A percentile compares a stretch with the other conserved stretches of the same genome.
These are phyloP conservation scores for Venturiaceae sp. DNA, from an alignment of 2,329 filamentous ascomycete genomes.

Conservation along the genomic window DNA sequence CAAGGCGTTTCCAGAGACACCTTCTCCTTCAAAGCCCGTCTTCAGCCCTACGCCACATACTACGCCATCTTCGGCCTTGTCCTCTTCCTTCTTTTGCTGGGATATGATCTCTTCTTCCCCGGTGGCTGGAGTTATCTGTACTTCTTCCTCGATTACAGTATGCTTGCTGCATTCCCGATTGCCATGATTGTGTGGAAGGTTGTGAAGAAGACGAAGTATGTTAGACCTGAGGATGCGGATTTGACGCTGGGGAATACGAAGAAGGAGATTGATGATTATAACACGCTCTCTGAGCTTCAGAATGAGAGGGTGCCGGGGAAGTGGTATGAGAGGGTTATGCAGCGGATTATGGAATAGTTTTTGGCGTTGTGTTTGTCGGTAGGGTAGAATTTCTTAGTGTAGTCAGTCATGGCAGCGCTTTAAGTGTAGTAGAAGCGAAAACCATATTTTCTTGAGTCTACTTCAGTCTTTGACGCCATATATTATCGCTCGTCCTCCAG, in stretches of 20 bases:
- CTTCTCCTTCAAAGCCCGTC: conserved; percentile 43
- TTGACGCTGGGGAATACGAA: conserved; percentile 6
- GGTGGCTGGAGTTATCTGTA: conserved; percentile 29
- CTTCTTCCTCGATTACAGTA: conserved; percentile 40
- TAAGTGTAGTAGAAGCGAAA: too few relatives aligned
- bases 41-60: conserved; percentile 43
- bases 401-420: too few relatives aligned
- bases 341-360: background rate
- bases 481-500: too few relatives aligned
- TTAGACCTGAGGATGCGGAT: conserved; percentile 6
- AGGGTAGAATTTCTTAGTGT: too few relatives aligned
- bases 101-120: conserved; percentile 42
- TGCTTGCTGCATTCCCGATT: background rate
- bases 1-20: conserved; percentile 42
- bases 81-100: conserved; percentile 39
- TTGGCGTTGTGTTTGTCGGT: too few relatives aligned
- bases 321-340: conserved; percentile 4
- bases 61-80: conserved; percentile 30
- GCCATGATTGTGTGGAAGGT: conserved; percentile 7
- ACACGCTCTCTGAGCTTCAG: background rate
- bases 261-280: conserved; percentile 8
- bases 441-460: too few relatives aligned
- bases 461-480: too few relatives aligned
- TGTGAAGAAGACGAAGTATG: conserved; percentile 7
- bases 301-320: background rate